Conservation (phyloP, 1,284 basidiomycete species). For the Microbotryomycetes sp. region DNA sequence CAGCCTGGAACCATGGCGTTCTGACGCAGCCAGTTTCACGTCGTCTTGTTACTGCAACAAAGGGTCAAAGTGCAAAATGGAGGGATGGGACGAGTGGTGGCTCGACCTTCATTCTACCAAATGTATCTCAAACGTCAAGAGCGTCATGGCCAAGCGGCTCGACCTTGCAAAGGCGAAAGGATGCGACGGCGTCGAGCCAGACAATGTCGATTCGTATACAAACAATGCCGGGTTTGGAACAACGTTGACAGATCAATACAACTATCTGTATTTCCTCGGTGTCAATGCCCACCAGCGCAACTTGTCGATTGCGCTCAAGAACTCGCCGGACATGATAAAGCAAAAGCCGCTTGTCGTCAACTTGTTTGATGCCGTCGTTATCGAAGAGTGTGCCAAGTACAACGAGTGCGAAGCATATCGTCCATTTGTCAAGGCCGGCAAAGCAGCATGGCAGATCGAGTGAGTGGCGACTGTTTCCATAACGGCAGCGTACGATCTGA, state of each 20-base stretch:
- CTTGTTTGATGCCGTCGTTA: conserved; percentile 9
- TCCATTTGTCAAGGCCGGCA: conserved; percentile 7
- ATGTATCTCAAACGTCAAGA: conserved; percentile 33
- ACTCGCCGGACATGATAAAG: conserved; percentile 33
- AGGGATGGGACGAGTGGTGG: conserved; percentile 39
- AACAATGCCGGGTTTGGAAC: conserved; percentile 34
- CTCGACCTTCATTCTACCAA: conserved; percentile 32
- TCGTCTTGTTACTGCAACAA: conserved; percentile 35
- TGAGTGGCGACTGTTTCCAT: not conserved
- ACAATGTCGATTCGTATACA: conserved; percentile 39
- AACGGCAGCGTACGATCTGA: not conserved
- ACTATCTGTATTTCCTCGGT: conserved; percentile 38
- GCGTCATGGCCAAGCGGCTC: conserved; percentile 34
- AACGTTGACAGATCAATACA: conserved; percentile 31
- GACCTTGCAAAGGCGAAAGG: conserved; percentile 35
- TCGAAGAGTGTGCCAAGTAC: conserved; percentile 14
- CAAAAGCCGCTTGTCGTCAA: conserved; percentile 23
- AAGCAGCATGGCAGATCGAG: conserved; percentile 19
- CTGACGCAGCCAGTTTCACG: conserved; percentile 22
- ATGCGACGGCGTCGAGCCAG: conserved; percentile 42
- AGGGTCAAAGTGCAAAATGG: conserved; percentile 27
- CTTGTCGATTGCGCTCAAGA: conserved; percentile 38
- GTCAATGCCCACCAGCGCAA: conserved; percentile 27
- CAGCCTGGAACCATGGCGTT: conserved; percentile 35
- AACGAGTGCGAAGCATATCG: conserved; percentile 11